Conservation (phyloP, 2,329 filamentous ascomycete genomes). For the Clonostachys sp. region DNA sequence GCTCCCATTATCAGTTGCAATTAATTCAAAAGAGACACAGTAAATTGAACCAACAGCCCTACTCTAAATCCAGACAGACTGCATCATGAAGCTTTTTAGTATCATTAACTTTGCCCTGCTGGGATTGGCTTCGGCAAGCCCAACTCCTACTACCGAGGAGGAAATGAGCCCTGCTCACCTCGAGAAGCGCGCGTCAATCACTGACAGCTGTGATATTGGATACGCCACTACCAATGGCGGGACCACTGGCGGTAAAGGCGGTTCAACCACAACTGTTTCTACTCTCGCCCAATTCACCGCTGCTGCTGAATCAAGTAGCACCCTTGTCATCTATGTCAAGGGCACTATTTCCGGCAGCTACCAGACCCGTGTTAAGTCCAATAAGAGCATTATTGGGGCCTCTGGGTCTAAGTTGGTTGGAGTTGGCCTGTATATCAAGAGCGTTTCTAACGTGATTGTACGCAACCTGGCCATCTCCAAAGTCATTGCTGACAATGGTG, state of each 20-base stretch:
- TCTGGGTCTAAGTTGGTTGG: slow-evolving; percentile 24
- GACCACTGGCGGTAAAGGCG: slow-evolving; percentile 18
- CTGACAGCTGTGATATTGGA: slow-evolving; percentile 30
- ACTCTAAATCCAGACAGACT: too few relatives aligned
- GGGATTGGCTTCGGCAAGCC: too few relatives aligned
- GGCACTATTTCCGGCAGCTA: slow-evolving; percentile 19
- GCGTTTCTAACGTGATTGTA: slow-evolving; percentile 47
- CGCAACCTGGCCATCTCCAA: slow-evolving; percentile 46
- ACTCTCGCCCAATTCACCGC: slow-evolving; percentile 13
- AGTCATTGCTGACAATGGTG: slow-evolving; percentile 38
- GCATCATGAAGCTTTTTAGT: too few relatives aligned
- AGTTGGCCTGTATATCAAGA: slow-evolving; percentile 40
- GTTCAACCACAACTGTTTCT: slow-evolving; percentile 16
- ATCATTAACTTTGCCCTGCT: too few relatives aligned
- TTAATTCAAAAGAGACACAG: too few relatives aligned
- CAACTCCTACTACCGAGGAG: too few relatives aligned
- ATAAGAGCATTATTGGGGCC: slow-evolving; percentile 36
- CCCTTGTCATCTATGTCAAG: slow-evolving; percentile 19
- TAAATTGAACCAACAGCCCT: too few relatives aligned
- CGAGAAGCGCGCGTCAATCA: neutral
- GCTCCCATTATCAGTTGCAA: too few relatives aligned
- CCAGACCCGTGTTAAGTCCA: slow-evolving; percentile 21
- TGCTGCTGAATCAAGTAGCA: slow-evolving; percentile 14
- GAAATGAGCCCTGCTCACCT: neutral
- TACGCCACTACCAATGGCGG: slow-evolving; percentile 25